Conservation (phyloP, 208 protist species). For the Crithidia sp. region DNA sequence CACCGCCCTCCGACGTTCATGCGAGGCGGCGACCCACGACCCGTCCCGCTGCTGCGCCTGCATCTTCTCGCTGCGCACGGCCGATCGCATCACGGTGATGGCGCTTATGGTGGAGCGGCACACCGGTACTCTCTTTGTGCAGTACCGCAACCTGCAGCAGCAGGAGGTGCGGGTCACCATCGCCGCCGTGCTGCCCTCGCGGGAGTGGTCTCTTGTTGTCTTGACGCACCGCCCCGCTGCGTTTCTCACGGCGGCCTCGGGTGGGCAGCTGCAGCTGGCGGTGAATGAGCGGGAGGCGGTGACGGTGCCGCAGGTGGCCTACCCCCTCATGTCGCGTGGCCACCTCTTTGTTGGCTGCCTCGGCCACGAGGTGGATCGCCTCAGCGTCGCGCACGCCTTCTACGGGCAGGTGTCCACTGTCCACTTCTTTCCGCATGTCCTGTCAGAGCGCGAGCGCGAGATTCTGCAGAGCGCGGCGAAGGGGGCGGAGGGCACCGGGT, state of each 20-base stretch:
- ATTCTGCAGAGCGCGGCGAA: slow-evolving; percentile 12
- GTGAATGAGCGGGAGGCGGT: slow-evolving; percentile 54
- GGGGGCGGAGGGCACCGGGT: slow-evolving; percentile 10
- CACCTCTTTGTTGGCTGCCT: slow-evolving; percentile 63
- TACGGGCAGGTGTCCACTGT: slow-evolving; percentile 69
- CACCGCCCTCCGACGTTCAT: background rate
- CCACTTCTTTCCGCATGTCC: slow-evolving; percentile 64
- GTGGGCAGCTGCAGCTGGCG: slow-evolving; percentile 45
- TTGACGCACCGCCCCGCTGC: slow-evolving; percentile 29
- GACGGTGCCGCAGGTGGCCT: slow-evolving; percentile 39
- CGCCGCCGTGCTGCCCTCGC: slow-evolving; percentile 23
- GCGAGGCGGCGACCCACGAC: background rate
- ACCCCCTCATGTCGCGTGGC: slow-evolving; percentile 53
- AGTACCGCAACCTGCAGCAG: slow-evolving; percentile 38
- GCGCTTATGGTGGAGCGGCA: slow-evolving; percentile 33
- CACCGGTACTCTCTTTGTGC: slow-evolving; percentile 30
- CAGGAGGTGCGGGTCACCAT: slow-evolving; percentile 30
- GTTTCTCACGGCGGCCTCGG: slow-evolving; percentile 30
- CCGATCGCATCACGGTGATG: slow-evolving; percentile 31
- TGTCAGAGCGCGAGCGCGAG: slow-evolving; percentile 41
- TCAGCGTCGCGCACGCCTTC: slow-evolving; percentile 48
- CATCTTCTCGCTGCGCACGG: slow-evolving; percentile 34
- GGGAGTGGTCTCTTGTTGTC: slow-evolving; percentile 26
- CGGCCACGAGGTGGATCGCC: slow-evolving; percentile 64
- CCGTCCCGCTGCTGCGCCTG: slow-evolving; percentile 15